These are phyloP conservation scores for Lecanosticta acicola DNA, from an alignment of 2,329 filamentous ascomycete genomes.

Conservation along the genomic window DNA sequence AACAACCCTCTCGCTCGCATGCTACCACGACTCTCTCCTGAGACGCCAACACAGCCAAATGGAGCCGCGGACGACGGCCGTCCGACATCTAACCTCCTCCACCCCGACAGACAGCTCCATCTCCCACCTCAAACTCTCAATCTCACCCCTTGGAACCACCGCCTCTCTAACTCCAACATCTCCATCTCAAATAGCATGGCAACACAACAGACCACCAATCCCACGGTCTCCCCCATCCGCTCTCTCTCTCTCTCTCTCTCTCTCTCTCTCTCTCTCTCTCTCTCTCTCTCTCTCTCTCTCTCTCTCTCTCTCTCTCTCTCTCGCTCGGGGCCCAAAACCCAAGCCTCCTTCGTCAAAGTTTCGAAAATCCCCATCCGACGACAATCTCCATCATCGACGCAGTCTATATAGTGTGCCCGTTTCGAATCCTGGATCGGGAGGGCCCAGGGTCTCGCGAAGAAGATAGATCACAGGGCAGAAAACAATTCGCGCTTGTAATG, in stretches of 20 bases:
- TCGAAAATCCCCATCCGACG: slow-evolving; percentile 35
- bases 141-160: slow-evolving; percentile 42
- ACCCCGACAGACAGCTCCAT: slow-evolving; percentile 35
- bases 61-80: slow-evolving; percentile 36
- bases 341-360: slow-evolving; percentile 35
- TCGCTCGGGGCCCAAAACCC: slow-evolving; percentile 38
- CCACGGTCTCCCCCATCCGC: slow-evolving; percentile 41
- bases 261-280: no score
- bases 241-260: no score
- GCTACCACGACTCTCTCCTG: background rate
- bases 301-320: no score
- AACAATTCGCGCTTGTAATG: slow-evolving; percentile 38
- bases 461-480: slow-evolving; percentile 44
- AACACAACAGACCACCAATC: slow-evolving; percentile 42
- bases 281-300: no score
- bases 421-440: slow-evolving; percentile 44
- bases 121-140: slow-evolving; percentile 39
- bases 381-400: background rate
- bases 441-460: slow-evolving; percentile 39
- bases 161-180: slow-evolving; percentile 38
- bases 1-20: background rate
- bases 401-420: slow-evolving; percentile 36
- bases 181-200: slow-evolving; percentile 36
- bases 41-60: slow-evolving; percentile 37
- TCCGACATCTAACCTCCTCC: slow-evolving; percentile 34